phyloP scores from a whole-genome alignment of 2,329 filamentous ascomycete species.

The Teratosphaeria pseudoeucalypti region DNA sequence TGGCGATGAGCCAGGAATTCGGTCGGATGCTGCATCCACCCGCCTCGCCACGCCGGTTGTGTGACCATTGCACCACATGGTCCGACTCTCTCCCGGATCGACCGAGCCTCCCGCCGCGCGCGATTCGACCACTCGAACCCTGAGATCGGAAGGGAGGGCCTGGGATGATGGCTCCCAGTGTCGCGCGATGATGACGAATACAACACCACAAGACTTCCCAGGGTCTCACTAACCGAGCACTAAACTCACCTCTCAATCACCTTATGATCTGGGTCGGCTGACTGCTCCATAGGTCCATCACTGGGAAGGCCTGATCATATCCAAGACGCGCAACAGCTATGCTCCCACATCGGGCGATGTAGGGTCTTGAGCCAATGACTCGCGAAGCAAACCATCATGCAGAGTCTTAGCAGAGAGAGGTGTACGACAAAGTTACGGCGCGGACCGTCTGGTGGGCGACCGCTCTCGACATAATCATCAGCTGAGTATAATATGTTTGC shows the following conservation, averaged over 20 bases:
- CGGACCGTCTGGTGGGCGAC: neutral
- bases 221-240: neutral
- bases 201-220: neutral
- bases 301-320: neutral
- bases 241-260: neutral
- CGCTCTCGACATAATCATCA: neutral
- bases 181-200: neutral
- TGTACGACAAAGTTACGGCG: neutral
- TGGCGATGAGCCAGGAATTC: neutral
- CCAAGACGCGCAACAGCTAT: neutral
- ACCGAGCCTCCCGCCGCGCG: neutral
- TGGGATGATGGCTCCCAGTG: neutral
- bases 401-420: neutral
- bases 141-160: neutral
- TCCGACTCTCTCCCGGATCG: neutral
- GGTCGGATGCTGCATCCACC: neutral
- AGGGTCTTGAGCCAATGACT: neutral
- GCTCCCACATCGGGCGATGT: neutral
- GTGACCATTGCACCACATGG: neutral
- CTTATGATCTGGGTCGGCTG: neutral
- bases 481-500: neutral
- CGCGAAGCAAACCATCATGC: neutral
- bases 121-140: neutral
- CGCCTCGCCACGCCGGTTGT: neutral
- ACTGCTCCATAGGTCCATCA: neutral